phyloP scores from a whole-genome alignment of 495 filamentous ascomycete genomes.

The Stereocaulon alpinum region DNA sequence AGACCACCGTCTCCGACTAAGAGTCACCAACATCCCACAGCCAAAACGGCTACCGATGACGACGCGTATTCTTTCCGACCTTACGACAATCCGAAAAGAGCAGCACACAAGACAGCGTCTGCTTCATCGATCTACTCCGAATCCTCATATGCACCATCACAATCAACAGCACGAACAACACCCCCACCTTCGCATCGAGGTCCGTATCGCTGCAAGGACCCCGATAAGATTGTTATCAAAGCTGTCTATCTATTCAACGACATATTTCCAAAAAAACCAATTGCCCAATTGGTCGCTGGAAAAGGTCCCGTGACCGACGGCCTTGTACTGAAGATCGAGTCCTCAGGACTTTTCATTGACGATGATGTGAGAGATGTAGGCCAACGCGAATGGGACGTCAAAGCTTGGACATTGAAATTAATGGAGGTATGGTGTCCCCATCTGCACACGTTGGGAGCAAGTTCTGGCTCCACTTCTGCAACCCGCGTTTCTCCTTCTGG shows the following conservation, averaged over 20 bases:
- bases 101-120: slow-evolving; percentile 29
- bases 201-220: slow-evolving; percentile 74
- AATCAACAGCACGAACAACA: slow-evolving; percentile 73
- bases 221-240: slow-evolving; percentile 86
- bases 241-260: slow-evolving; percentile 88
- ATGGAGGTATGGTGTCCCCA: slow-evolving; percentile 82
- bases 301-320: slow-evolving; percentile 73
- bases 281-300: slow-evolving; percentile 69
- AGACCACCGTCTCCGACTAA: slow-evolving; percentile 33
- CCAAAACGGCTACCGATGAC: slow-evolving; percentile 56
- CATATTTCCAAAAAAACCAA: slow-evolving; percentile 66
- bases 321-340: slow-evolving; percentile 71
- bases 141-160: slow-evolving; percentile 71
- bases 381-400: slow-evolving; percentile 95
- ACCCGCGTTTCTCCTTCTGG: slow-evolving; percentile 24
- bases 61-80: slow-evolving; percentile 72
- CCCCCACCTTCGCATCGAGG: slow-evolving; percentile 69
- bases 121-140: slow-evolving; percentile 66
- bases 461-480: slow-evolving; percentile 30
- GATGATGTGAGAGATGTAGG: slow-evolving; percentile 80
- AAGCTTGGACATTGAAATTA: slow-evolving; percentile 89
- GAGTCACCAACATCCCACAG: slow-evolving; percentile 47
- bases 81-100: slow-evolving; percentile 62
- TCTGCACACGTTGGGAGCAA: slow-evolving; percentile 27
- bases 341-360: slow-evolving; percentile 91